These are phyloP conservation scores for Dentipellis fragilis DNA, from an alignment of 768 basidiomycete genomes.

Conservation along the genomic window DNA sequence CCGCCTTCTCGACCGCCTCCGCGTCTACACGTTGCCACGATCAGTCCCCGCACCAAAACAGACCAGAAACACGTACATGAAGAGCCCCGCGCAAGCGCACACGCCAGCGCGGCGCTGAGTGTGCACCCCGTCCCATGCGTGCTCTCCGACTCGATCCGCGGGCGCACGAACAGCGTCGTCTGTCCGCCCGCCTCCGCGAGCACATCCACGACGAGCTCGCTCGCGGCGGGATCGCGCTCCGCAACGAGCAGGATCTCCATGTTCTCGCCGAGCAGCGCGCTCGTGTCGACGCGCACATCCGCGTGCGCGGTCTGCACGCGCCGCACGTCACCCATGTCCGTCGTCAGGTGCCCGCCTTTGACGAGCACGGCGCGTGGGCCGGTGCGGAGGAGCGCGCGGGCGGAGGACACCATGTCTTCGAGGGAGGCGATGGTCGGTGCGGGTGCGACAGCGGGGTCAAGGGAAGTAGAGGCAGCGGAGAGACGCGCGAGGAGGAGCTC, in stretches of 20 bases:
- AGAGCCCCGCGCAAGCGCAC: constrained; percentile 44
- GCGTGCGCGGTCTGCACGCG: not conserved
- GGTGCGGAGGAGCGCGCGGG: constrained; percentile 33
- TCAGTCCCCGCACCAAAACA: not conserved
- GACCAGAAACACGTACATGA: constrained; percentile 24
- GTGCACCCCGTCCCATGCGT: constrained; percentile 96
- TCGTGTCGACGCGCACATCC: not conserved
- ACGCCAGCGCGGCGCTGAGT: constrained; percentile 72
- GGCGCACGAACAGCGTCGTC: constrained; percentile 46
- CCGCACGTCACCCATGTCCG: constrained; percentile 35
- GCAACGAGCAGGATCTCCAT: constrained; percentile 48
- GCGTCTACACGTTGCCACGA: constrained; percentile 25
- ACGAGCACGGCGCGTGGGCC: constrained; percentile 57
- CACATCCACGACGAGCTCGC: constrained; percentile 52
- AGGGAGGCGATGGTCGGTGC: constrained; percentile 31
- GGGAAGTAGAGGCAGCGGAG: not conserved
- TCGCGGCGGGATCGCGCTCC: constrained; percentile 10
- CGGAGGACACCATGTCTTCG: constrained; percentile 51
- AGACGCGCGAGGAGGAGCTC: constrained; percentile 48
- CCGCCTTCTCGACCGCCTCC: constrained; percentile 51
- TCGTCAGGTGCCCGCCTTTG: constrained; percentile 74
- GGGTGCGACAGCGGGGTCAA: too few species aligned
- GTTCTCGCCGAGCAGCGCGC: constrained; percentile 36
- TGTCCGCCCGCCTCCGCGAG: constrained; percentile 32
- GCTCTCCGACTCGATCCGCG: constrained; percentile 52